Evolutionary conservation across 306 rosid genomes (phyloP), one percentile per base, ranked within the genome.

Genomic region (Cotoneaster glaucophyllus): DNA sequence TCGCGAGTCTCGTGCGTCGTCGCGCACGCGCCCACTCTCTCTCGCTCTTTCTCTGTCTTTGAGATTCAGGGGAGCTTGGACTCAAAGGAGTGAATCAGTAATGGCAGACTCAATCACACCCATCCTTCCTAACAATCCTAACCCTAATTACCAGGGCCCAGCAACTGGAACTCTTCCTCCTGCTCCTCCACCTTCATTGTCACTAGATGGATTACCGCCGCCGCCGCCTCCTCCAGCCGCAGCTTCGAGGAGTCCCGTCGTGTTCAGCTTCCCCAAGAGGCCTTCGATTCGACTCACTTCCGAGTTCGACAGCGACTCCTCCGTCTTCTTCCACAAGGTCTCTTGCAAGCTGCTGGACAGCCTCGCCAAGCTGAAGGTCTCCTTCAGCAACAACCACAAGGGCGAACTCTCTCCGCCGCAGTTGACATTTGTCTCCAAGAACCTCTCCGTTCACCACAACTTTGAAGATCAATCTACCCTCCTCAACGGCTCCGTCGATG

Each of bases 231-330:
- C n/a, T 15, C 39, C 66, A 28, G 66, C 34, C 39, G 9, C 66
- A 5, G n/a, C 21, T 62, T 26, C 37, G 37, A 5, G 66, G 66
- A 62, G 39, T 6, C 66, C 37, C 39, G 3, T 50, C 25, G 22
- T 81, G 44, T 80, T 84, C 69, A 69, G 87, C 21, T 83, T 86
- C 64, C 85, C 89, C 14, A 81, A 45, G 72, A 85, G 97, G 61
- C 97, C 97, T 0, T 39, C 85, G 69, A 24, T 91, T 18, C 85
- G 97, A 67, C 74, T 95, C 10, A 90, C 96, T 32, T 80, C 93
- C 5, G 93, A 95, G 86, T 95, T 92, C 81, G 99, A 95, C 64
- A 95, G 99, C 77, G 99, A 95, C 58, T 80, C 86, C 71, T 77
- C 90, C 69, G 4, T 81, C 39, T 90, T 92, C 88, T 87, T 84